phyloP scores from a whole-genome alignment of 208 protist species.

The Wallacemonas collosoma region DNA sequence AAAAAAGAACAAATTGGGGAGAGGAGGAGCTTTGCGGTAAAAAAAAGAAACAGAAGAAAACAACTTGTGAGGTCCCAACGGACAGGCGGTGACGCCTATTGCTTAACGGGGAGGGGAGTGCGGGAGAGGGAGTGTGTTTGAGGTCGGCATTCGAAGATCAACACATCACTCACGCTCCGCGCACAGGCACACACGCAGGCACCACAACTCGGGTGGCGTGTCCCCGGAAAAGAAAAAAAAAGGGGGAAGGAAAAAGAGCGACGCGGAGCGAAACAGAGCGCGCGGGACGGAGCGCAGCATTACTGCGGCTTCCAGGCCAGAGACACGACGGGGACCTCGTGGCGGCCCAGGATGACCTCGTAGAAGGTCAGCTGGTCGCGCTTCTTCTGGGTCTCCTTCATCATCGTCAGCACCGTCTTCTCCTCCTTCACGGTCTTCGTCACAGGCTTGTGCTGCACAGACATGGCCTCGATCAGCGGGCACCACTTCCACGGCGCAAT shows the following conservation, averaged over 20 bases:
- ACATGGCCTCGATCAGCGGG: slow-evolving; percentile 29
- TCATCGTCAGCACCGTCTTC: slow-evolving; percentile 3
- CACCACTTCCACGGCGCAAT: slow-evolving; percentile 49
- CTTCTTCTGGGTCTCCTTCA: slow-evolving; percentile 16
- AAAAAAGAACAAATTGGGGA: no score
- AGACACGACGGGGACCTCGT: slow-evolving; percentile 39
- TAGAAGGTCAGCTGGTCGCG: slow-evolving; percentile 28
- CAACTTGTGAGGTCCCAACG: no score
- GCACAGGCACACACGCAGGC: no score
- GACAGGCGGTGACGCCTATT: no score
- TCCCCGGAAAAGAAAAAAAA: neutral
- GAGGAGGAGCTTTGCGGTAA: no score
- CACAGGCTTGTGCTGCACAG: slow-evolving; percentile 1
- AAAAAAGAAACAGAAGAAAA: no score
- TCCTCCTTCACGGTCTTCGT: slow-evolving; percentile 26
- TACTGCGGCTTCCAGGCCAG: slow-evolving; percentile 24
- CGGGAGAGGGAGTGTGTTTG: no score
- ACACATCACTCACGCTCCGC: no score
- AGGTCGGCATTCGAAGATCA: no score
- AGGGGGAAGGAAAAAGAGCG: neutral
- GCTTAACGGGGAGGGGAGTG: no score
- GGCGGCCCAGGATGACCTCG: slow-evolving; percentile 40
- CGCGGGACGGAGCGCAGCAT: neutral
- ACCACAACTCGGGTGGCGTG: neutral
- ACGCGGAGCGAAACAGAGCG: neutral